Conservation (phyloP, 108 stramenopile species). For the Nitzschia palea region DNA sequence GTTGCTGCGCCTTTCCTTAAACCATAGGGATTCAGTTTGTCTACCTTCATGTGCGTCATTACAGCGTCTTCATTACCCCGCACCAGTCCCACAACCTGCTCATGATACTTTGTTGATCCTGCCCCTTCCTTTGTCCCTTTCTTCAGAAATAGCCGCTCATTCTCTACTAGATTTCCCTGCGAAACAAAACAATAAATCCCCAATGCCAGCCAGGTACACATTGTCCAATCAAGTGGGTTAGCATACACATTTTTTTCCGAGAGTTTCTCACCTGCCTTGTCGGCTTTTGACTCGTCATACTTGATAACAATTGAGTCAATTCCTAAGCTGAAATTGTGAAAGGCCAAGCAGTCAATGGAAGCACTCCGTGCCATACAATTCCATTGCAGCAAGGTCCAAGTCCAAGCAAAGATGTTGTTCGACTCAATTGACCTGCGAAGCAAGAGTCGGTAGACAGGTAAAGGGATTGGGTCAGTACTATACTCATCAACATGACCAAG, state of each 20-base stretch:
- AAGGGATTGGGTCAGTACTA: constrained; percentile 33
- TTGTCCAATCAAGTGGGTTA: constrained; percentile 21
- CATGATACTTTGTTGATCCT: constrained; percentile 23
- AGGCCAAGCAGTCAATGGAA: constrained; percentile 21
- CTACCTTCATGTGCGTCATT: background rate
- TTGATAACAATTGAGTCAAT: constrained; percentile 19
- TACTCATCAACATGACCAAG: constrained; percentile 26
- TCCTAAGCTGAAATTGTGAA: constrained; percentile 28
- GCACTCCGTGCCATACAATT: constrained; percentile 30
- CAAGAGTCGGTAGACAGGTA: constrained; percentile 16
- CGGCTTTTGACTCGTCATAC: constrained; percentile 30
- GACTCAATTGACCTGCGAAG: constrained; percentile 17
- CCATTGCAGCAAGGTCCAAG: constrained; percentile 32
- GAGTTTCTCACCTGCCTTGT: constrained; percentile 35
- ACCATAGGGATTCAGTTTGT: constrained; percentile 36
- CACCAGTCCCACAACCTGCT: constrained; percentile 14
- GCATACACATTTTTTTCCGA: constrained; percentile 37
- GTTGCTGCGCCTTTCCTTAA: constrained; percentile 41
- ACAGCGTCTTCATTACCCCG: background rate
- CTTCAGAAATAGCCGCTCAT: constrained; percentile 22
- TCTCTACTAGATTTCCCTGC: background rate
- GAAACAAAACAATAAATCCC: background rate
- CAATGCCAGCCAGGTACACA: background rate
- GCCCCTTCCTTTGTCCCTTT: constrained; percentile 1
- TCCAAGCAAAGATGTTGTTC: constrained; percentile 26